phyloP scores from a whole-genome alignment of 768 basidiomycete species.

The Naematelia encephala region DNA sequence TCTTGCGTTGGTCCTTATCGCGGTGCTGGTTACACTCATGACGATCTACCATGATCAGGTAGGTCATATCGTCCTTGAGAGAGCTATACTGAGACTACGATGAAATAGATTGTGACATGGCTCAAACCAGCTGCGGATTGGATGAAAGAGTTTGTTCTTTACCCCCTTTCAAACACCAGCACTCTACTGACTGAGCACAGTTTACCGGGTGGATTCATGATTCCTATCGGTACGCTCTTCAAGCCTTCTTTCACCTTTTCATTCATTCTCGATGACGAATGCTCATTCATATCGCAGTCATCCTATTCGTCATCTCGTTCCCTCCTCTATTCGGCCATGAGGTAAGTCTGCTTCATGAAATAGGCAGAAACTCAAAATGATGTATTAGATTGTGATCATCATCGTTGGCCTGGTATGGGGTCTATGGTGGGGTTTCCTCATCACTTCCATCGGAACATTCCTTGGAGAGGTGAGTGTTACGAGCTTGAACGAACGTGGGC shows the following conservation, averaged over 20 bases:
- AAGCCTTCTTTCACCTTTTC: no score
- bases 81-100: constrained; percentile 15
- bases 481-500: neutral
- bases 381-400: constrained; percentile 42
- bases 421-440: constrained; percentile 50
- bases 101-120: constrained; percentile 67
- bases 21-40: constrained; percentile 36
- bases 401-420: constrained; percentile 51
- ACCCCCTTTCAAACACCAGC: neutral
- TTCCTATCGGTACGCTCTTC: constrained; percentile 66
- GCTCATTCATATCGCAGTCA: constrained; percentile 17
- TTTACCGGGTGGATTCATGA: constrained; percentile 52
- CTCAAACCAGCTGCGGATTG: constrained; percentile 65
- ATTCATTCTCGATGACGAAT: neutral
- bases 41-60: constrained; percentile 41
- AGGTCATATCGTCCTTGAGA: constrained; percentile 6
- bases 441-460: constrained; percentile 46
- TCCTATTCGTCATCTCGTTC: constrained; percentile 80
- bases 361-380: neutral
- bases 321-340: constrained; percentile 93
- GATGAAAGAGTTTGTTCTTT: constrained; percentile 56
- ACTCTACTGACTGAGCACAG: constrained; percentile 18
- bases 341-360: constrained; percentile 19
- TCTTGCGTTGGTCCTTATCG: constrained; percentile 24
- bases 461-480: constrained; percentile 32